phyloP scores from a whole-genome alignment of 139 green algal genomes.

The Closterium sp. region DNA sequence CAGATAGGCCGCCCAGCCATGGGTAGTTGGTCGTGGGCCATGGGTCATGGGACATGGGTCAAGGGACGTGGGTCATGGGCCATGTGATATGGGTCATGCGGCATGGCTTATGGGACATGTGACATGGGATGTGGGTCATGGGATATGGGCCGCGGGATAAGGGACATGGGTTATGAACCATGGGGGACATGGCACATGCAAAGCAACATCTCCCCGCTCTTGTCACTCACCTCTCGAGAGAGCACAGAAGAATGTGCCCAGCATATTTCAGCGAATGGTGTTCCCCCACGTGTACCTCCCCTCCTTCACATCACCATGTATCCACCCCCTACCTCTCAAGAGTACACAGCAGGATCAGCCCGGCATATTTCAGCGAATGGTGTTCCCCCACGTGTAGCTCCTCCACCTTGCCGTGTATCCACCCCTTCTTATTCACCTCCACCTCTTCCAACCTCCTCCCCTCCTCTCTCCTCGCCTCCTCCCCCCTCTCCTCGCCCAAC shows the following conservation, averaged over 20 bases:
- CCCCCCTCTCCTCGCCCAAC: not conserved
- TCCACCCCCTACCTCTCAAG: not conserved
- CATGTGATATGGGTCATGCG: not conserved
- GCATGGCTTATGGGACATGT: not conserved
- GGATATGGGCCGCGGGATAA: no score
- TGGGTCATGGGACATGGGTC: not conserved
- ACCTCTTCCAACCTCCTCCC: not conserved
- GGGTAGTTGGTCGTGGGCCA: no score
- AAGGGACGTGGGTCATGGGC: not conserved
- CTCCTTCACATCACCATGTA: not conserved
- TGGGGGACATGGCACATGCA: no score
- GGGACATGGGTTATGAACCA: no score
- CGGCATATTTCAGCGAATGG: not conserved
- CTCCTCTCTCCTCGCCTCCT: not conserved
- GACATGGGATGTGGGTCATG: not conserved
- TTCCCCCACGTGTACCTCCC: not conserved
- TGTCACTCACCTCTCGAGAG: not conserved
- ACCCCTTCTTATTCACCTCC: not conserved
- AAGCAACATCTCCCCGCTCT: no score
- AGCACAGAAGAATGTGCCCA: not conserved
- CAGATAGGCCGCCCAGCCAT: no score
- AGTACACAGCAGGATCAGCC: not conserved
- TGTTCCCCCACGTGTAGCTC: not conserved
- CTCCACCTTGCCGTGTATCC: not conserved
- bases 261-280: not conserved